Base-by-base conservation (phyloP, 2,329 filamentous ascomycete genomes). In the Fonsecaea monophora region DNA sequence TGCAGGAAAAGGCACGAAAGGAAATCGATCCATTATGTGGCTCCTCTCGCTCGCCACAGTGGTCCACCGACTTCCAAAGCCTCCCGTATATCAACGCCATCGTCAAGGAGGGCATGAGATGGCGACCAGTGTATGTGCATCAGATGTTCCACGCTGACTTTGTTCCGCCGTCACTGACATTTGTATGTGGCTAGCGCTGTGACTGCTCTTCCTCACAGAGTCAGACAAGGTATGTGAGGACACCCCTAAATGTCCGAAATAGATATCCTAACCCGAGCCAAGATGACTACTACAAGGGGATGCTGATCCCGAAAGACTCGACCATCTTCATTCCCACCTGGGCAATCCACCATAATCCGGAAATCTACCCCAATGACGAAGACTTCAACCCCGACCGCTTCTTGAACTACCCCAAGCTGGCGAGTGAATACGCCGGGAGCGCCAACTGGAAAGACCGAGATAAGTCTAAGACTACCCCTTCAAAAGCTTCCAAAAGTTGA, bases 21-120 rank as follows among this genome's bases (percentile, higher is more conserved):
- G 77, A 82, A 55, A 73, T 87, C 10, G 84, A 87, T 65, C 69
- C 73, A 2, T 80, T 85, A 0, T 78, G 85, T 12, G 83, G 83
- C 2, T 71, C 71, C 3, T 73, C 77, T 25, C 72, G 78, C 9
- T 73, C 73, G 8, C 77, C 77, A 8, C 73, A 69, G 15, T 78
- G 77, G 50, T 72, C 75, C 9, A n/a, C 6, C 10, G 78, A 80
- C 65, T 75, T 77, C 59, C 50, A 68, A 7, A 62, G 58, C 15
- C 72, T 81, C 1, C 77, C 77, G 1, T 78, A 77, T 56, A 70
- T 79, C 10, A 73, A 77, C 18, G 77, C 78, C n/a, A 69, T 79
- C 1, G 74, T 75, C 40, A 78, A 81, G 74, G 79, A 82, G 73
- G 76, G 73, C 2, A 75, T 82, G 53, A 76, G 80, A 50, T 82